Conservation (phyloP, 2,329 filamentous ascomycete genomes). For the Aspergillus sp. region DNA sequence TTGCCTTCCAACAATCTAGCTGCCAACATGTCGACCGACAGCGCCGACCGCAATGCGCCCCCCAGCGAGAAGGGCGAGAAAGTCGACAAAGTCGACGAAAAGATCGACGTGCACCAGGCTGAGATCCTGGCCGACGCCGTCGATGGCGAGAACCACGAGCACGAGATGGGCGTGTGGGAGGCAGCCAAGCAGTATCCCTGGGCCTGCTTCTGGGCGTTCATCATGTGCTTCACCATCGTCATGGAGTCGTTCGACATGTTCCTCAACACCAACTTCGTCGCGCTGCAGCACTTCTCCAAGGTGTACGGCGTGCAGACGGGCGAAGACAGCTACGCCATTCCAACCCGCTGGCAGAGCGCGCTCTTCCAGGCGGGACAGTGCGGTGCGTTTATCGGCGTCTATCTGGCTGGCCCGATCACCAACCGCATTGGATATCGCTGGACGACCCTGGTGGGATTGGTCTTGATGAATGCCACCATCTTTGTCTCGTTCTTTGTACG, state of each 20-base stretch:
- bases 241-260: slow-evolving; percentile 55
- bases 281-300: slow-evolving; percentile 39
- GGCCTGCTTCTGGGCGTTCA: slow-evolving; percentile 50
- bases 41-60: neutral
- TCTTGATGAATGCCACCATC: slow-evolving; percentile 60
- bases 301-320: slow-evolving; percentile 36
- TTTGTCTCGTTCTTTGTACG: slow-evolving; percentile 59
- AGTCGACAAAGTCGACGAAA: neutral
- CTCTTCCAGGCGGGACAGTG: slow-evolving; percentile 57
- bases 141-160: slow-evolving; percentile 46
- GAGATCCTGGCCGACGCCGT: slow-evolving; percentile 42
- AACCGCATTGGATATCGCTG: slow-evolving; percentile 60
- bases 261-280: slow-evolving; percentile 50
- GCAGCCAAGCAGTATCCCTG: slow-evolving; percentile 44
- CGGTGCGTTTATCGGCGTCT: slow-evolving; percentile 61
- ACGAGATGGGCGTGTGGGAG: slow-evolving; percentile 41
- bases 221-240: slow-evolving; percentile 54
- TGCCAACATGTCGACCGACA: slow-evolving; percentile 1
- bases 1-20: too few species aligned
- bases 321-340: slow-evolving; percentile 28
- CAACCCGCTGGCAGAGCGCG: slow-evolving; percentile 54
- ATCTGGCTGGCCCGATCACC: slow-evolving; percentile 61
- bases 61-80: slow-evolving; percentile 17
- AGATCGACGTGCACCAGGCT: slow-evolving; percentile 28
- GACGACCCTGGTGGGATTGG: slow-evolving; percentile 56